Evolutionary conservation across 2,329 filamentous ascomycete species (phyloP), one percentile per base, ranked within the genome.

Genomic region (Trichoderma sp.): DNA sequence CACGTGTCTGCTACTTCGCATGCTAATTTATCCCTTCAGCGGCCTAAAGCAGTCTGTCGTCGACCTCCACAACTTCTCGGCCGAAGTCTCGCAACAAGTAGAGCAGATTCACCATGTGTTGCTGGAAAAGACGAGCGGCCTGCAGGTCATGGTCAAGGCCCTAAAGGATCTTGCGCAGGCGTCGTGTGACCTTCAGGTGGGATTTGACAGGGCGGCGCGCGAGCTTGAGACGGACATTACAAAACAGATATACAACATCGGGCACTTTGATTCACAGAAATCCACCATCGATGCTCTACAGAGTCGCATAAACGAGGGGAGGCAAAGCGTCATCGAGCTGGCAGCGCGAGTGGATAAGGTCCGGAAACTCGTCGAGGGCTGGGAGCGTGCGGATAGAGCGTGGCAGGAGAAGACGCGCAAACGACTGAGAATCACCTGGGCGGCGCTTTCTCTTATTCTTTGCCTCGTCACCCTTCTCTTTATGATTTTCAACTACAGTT

Each of bases 41-140:
- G 84, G 83, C 59, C 74, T 90, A 24, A 83, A 82, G 72, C 84
- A 84, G 68, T 84, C 86, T 4, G 79, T 89, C 0, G 76, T 78
- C 29, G 82, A 85, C 60, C 82, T 94, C 13, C 85, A 85, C 73
- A 81, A 84, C 37, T 85, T 89, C 76, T 91, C 91, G 27, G 84
- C 88, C 68, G 80, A 83, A 27, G 88, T 89, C 29, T 92, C 89
- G 19, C 84, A 86, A 70, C 86, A 86, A 40, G 86, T 95, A 53
- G 91, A 94, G 77, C 87, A 91, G 70, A 90, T 90, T 3, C 94
- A 94, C 80, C 91, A 92, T 72, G 87, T 88, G 0, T 86, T 94
- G 11, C 83, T 93, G 35, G 89, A 92, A 76, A 92, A 91, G 75
- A 84, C 91, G 60, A 85, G 85, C 61, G 78, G 84, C 0, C 81